phyloP scores from a whole-genome alignment of 2,329 filamentous ascomycete species.

The Blastomyces gilchristii region DNA sequence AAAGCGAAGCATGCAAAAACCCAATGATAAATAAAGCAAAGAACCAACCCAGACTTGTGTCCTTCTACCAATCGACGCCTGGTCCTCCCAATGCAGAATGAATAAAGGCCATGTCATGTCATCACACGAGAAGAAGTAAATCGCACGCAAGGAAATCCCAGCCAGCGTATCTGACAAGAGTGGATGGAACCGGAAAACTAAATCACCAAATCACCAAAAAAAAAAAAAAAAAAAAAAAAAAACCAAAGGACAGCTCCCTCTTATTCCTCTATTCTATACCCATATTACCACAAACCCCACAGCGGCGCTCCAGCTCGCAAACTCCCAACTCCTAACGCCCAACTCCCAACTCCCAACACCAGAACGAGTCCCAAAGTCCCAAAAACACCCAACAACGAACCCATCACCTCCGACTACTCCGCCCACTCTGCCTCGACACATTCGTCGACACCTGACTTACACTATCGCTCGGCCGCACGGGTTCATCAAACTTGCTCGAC shows the following conservation, averaged over 20 bases:
- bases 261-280: background rate
- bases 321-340: background rate
- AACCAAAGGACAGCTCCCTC: background rate
- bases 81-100: background rate
- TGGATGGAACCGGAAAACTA: background rate
- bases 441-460: conserved; percentile 30
- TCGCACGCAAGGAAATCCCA: background rate
- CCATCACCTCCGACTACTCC: conserved; percentile 8
- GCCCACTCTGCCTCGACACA: conserved; percentile 14
- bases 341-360: background rate
- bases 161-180: too few species aligned
- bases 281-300: background rate
- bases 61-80: background rate
- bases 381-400: too few species aligned
- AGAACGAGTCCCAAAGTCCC: background rate
- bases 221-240: too few species aligned
- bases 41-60: background rate
- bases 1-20: background rate
- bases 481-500: conserved; percentile 30
- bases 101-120: background rate
- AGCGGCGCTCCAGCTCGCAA: background rate
- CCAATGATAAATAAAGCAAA: background rate
- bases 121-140: background rate
- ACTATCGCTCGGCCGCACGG: conserved; percentile 30
- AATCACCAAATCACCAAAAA: background rate